Base-by-base conservation (phyloP, 139 green algal genomes). In the Chlamydomonas sp. region DNA sequence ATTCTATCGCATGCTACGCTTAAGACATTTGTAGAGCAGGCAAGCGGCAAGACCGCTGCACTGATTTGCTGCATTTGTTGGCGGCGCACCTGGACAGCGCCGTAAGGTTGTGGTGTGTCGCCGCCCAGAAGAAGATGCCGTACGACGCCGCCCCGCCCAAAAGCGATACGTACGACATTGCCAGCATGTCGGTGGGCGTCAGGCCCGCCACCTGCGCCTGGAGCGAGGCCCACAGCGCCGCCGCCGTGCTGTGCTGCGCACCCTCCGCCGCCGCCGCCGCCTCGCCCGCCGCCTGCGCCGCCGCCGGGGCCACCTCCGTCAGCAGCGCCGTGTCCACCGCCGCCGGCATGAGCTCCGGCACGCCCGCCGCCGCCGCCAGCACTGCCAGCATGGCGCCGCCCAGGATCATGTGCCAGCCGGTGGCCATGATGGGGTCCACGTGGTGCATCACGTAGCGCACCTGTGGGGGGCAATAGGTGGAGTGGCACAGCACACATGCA, bases 331-430 rank as follows among this genome's bases (percentile, higher is more conserved):
- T 49, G 31, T 49, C 31, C 31, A 49, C 31, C 31, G 31, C 31
- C 31, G 31, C 31, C 31, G 31, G 31, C 31, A 49, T 49, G 31
- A 94, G 72, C 12, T 77, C 72, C 12, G 18, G 18, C 12, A 10
- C 7, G 67, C 93, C 90, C 67, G 77, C 71, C 58, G 67, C 59
- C 0, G 90, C 72, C 7, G 89, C 89, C 14, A 71, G 72, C 63
- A 86, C 94, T 49, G 93, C 58, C 69, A 99, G 94, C 6, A 96
- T 90, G 0, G 97, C 20, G 3, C 97, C 96, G 10, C 98, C 98
- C 8, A 99, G 90, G 58, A 99, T 83, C 97, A 99, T 99, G 92
- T 99, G 98, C 95, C 96, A 99, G 2, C 97, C 98, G 12, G 97
- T 99, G 3, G 98, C 98, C 89, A 97, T 96, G 9, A 99, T 93